Percentiles rank a stretch among this genome's conserved stretches.
phyloP scores from a whole-genome alignment of 768 basidiomycete genomes.

The Mycena indigotica region DNA sequence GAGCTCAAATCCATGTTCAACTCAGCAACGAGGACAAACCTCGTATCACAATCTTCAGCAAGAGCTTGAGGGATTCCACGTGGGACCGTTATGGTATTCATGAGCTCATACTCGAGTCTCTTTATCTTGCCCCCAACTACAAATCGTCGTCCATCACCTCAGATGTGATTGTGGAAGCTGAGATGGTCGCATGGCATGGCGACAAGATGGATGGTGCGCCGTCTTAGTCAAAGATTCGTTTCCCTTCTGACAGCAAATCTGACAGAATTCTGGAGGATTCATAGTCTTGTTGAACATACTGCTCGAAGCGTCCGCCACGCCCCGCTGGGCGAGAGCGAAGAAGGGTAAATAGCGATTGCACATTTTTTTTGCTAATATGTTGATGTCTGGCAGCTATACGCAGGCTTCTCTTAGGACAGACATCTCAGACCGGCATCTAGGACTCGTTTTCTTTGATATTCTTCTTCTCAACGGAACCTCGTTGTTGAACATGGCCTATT shows the following conservation, averaged over 20 bases:
- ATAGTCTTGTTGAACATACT: slow-evolving; percentile 57
- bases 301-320: slow-evolving; percentile 44
- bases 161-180: slow-evolving; percentile 71
- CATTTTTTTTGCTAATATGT: slow-evolving; percentile 16
- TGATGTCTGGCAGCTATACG: slow-evolving; percentile 25
- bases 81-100: slow-evolving; percentile 71
- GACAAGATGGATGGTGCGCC: slow-evolving; percentile 69
- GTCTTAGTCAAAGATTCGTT: not conserved
- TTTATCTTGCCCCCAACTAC: slow-evolving; percentile 42
- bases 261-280: slow-evolving; percentile 78
- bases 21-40: slow-evolving; percentile 37
- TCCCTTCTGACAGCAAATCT: not conserved
- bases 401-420: slow-evolving; percentile 37
- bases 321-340: slow-evolving; percentile 9
- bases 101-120: slow-evolving; percentile 56
- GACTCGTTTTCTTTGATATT: slow-evolving; percentile 86
- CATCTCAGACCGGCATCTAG: slow-evolving; percentile 57
- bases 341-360: slow-evolving; percentile 3
- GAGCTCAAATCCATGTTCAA: slow-evolving; percentile 89
- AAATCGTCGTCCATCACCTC: slow-evolving; percentile 29
- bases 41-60: slow-evolving; percentile 80
- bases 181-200: slow-evolving; percentile 85
- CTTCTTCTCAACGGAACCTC: slow-evolving; percentile 66
- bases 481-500: slow-evolving; percentile 59
- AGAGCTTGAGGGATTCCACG: slow-evolving; percentile 84